Evolutionary conservation across 345 rosid genomes (phyloP), one percentile per base, ranked within the genome.

Genomic region (Aquilaria malaccensis): DNA sequence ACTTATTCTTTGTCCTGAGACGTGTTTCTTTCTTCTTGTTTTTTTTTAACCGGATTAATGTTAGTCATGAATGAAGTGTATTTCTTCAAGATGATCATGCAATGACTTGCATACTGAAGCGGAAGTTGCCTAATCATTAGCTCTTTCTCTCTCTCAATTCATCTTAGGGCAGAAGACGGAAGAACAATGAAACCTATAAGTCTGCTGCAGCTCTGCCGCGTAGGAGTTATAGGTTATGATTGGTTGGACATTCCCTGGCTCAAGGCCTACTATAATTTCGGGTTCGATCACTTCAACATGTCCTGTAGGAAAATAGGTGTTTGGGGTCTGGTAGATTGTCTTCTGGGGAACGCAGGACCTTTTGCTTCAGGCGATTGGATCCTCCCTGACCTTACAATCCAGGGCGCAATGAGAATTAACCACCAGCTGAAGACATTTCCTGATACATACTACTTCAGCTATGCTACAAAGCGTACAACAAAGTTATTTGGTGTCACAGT

Each of bases 241-340:
- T 95, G 99, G 99, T 64, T 95, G 11, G 97, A 91, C 72, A 91
- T 95, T 53, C 67, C 85, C 2, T 88, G 86, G 93, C 79, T 95
- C 12, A 95, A 91, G 72, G 62, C 73, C 48, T 95, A 88, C 65
- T 95, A 95, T 81, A 86, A 83, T 63, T 95, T 95, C 15, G 99
- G 99, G 46, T 95, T 95, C 43, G 97, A 91, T 63, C 99, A 95
- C 69, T 95, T 81, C 62, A 81, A 83, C 79, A 72, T 88, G 79
- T 80, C 96, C 0, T 71, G 99, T 86, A 91, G 61, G 81, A 85
- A 86, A 72, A 52, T 66, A 14, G 91, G 99, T 53, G 31, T 91
- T 37, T 60, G 75, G 52, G 96, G 99, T 57, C 87, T 95, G 10
- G 64, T 82, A 1, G 79, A 88, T 61, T 77, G 77, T 45, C 87